Percentiles rank a stretch among this genome's conserved stretches.
phyloP scores from a whole-genome alignment of 2,329 filamentous ascomycete species.

The Aspergillus sp. region DNA sequence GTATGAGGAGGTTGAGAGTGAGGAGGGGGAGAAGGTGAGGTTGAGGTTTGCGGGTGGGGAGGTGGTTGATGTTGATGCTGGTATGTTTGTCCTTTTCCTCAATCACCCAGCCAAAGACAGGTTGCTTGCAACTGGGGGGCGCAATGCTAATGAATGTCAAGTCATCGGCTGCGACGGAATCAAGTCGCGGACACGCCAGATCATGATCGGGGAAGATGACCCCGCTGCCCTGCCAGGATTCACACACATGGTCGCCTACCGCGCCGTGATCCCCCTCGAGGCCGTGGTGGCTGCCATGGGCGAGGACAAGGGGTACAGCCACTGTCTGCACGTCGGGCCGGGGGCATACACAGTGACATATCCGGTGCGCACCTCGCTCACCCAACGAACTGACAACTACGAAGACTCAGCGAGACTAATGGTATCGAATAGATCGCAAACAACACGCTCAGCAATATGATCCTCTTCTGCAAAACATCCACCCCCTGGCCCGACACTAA shows the following conservation, averaged over 20 bases:
- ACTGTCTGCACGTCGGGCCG: constrained; percentile 61
- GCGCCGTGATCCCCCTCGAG: constrained; percentile 64
- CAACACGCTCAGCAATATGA: not conserved
- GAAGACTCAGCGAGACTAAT: not conserved
- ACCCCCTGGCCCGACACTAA: not conserved
- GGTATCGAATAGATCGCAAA: not conserved
- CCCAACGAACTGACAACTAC: not conserved
- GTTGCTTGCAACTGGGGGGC: too few species aligned
- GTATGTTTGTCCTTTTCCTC: not conserved
- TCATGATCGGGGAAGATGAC: constrained; percentile 56
- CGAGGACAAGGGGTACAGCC: constrained; percentile 52
- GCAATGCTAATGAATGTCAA: not conserved
- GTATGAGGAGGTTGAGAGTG: not conserved
- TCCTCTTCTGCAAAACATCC: not conserved
- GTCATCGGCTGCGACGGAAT: constrained; percentile 66
- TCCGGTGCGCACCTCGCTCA: constrained; percentile 49
- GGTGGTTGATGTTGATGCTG: constrained; percentile 1
- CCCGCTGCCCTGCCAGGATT: constrained; percentile 55
- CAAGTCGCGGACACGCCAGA: constrained; percentile 57
- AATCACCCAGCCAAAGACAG: too few species aligned
- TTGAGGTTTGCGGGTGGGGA: constrained; percentile 1
- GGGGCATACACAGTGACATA: constrained; percentile 64
- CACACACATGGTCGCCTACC: constrained; percentile 63
- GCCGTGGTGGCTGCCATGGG: constrained; percentile 55
- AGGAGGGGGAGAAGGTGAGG: not conserved